These are phyloP conservation scores for Curvularia verruculosa DNA, from an alignment of 2,329 filamentous ascomycete genomes.

Conservation along the genomic window DNA sequence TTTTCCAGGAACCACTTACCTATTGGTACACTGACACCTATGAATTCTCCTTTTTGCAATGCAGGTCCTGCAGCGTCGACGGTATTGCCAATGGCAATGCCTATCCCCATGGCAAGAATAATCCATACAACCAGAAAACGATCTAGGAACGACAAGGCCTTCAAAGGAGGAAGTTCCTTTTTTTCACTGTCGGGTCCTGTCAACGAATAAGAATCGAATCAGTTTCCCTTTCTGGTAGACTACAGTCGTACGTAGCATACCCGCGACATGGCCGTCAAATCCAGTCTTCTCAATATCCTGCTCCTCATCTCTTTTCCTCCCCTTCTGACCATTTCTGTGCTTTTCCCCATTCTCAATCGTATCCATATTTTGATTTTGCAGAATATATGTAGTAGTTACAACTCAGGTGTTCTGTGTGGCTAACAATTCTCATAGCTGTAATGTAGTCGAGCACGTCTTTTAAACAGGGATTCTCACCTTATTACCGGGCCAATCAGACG, in stretches of 20 bases:
- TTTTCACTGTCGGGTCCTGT: constrained; percentile 6
- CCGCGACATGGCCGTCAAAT: too few relatives aligned
- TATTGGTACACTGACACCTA: constrained; percentile 71
- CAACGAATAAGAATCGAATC: not conserved
- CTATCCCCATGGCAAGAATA: constrained; percentile 76
- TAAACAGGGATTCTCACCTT: not conserved
- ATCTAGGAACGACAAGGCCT: constrained; percentile 54
- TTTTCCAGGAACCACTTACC: constrained; percentile 52
- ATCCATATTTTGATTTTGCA: constrained; percentile 18
- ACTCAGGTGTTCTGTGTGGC: too few relatives aligned
- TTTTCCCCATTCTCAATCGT: constrained; percentile 24
- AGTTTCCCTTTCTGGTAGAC: constrained; percentile 5
- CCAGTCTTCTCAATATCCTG: constrained; percentile 11
- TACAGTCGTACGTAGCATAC: not conserved
- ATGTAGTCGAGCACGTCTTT: not conserved
- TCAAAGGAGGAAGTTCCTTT: constrained; percentile 36
- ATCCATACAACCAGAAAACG: constrained; percentile 66
- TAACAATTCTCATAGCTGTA: not conserved
- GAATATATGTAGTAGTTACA: too few relatives aligned
- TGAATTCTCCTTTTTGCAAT: constrained; percentile 73
- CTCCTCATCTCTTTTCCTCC: not conserved
- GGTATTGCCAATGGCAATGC: constrained; percentile 78
- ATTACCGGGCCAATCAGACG: not conserved
- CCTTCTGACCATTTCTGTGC: constrained; percentile 3
- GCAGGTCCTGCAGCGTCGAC: constrained; percentile 66